Conservation (phyloP, 768 basidiomycete genomes). For the Lactarius vividus region DNA sequence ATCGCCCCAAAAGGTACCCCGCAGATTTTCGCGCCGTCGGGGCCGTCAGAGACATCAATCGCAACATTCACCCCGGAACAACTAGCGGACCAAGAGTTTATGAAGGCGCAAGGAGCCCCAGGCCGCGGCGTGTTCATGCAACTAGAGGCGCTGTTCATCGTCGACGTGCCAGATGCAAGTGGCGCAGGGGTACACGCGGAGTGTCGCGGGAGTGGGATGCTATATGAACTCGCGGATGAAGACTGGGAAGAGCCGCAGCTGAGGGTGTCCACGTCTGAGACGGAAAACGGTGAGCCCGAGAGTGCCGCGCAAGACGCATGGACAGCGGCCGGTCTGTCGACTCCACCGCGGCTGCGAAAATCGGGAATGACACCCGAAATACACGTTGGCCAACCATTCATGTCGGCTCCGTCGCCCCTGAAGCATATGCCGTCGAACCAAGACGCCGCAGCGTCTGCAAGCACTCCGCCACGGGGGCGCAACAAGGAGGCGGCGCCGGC, state of each 20-base stretch:
- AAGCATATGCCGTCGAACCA: conserved; percentile 36
- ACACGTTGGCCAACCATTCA: conserved; percentile 30
- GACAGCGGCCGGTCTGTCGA: conserved; percentile 15
- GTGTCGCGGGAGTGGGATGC: conserved; percentile 65
- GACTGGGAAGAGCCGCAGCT: conserved; percentile 54
- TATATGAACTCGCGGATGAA: conserved; percentile 75
- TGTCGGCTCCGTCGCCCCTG: conserved; percentile 36
- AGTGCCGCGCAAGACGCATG: conserved; percentile 18
- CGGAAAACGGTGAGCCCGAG: conserved; percentile 36
- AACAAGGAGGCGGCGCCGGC: conserved; percentile 5
- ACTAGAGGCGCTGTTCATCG: conserved; percentile 61
- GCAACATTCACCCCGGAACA: conserved; percentile 21
- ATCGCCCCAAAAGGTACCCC: conserved; percentile 65
- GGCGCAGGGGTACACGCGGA: conserved; percentile 47
- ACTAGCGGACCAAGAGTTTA: conserved; percentile 17
- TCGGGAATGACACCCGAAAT: conserved; percentile 18
- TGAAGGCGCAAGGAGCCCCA: conserved; percentile 45
- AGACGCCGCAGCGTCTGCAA: conserved; percentile 31
- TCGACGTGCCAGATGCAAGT: conserved; percentile 46
- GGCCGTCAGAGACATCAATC: conserved; percentile 40
- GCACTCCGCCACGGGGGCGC: conserved; percentile 1
- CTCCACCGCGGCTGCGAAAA: conserved; percentile 2
- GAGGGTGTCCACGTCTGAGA: conserved; percentile 19
- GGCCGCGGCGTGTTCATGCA: conserved; percentile 70
- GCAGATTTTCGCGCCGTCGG: conserved; percentile 59